Evolutionary conservation across 306 rosid species (phyloP).

Genomic region (Fragaria ananassa): DNA sequence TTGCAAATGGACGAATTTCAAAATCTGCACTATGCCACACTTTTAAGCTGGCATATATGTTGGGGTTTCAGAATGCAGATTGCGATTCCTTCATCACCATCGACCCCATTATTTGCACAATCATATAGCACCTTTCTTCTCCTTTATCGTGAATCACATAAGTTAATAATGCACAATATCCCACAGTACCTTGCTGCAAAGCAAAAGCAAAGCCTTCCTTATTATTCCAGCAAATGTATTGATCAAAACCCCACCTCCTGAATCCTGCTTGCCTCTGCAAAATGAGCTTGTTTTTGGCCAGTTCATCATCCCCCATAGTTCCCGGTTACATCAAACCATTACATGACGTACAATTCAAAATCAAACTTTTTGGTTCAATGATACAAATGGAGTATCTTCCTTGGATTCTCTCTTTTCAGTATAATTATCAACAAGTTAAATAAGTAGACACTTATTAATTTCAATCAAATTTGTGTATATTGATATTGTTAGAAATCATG

Average conservation of each 20-base stretch:
- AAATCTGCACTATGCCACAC: slow-evolving; percentile 2
- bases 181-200: slow-evolving; percentile 11
- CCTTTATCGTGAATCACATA: background rate
- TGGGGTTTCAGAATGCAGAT: slow-evolving; percentile 11
- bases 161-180: background rate
- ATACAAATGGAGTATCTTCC: slow-evolving; percentile 12
- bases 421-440: background rate
- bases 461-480: too few species aligned
- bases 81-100: slow-evolving; percentile 11
- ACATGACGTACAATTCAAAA: background rate
- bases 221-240: slow-evolving; percentile 10
- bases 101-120: slow-evolving; percentile 19
- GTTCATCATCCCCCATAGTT: background rate
- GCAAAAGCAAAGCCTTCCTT: slow-evolving; percentile 20
- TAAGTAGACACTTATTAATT: too few species aligned
- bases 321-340: background rate
- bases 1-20: slow-evolving; percentile 1
- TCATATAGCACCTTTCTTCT: slow-evolving; percentile 2
- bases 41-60: slow-evolving; percentile 30
- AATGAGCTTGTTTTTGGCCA: background rate
- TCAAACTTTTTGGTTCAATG: background rate
- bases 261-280: background rate
- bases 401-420: slow-evolving; percentile 19
- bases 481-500: too few species aligned
- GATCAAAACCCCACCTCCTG: slow-evolving; percentile 15